A percentile compares a stretch with the other conserved stretches of the same genome.
Conservation (phyloP, 2,329 filamentous ascomycete genomes). For the Thyridium curvatum region DNA sequence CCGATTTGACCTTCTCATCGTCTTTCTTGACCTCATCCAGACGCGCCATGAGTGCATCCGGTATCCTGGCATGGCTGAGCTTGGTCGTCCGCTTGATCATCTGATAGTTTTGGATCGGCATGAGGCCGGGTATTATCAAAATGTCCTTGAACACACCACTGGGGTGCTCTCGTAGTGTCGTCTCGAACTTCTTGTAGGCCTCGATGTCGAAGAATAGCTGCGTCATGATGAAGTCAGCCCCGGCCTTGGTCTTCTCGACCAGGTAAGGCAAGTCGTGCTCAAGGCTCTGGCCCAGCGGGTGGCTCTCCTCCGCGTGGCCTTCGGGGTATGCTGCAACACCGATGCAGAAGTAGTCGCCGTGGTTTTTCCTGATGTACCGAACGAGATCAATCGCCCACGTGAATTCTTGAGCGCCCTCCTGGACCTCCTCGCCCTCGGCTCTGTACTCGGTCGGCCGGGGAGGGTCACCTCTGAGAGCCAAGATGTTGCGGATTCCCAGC, state of each 20-base stretch:
- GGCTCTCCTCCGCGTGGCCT: slow-evolving; percentile 85
- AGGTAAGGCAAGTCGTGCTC: slow-evolving; percentile 84
- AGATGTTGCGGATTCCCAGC: slow-evolving; percentile 86
- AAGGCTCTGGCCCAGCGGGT: slow-evolving; percentile 61
- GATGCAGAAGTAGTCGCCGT: slow-evolving; percentile 94
- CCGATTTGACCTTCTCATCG: slow-evolving; percentile 73
- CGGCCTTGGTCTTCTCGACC: slow-evolving; percentile 83
- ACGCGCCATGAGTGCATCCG: slow-evolving; percentile 61
- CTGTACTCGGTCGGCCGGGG: slow-evolving; percentile 85
- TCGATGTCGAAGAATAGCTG: slow-evolving; percentile 92
- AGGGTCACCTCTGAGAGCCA: slow-evolving; percentile 86
- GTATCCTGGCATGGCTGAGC: slow-evolving; percentile 82
- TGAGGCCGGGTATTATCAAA: slow-evolving; percentile 87
- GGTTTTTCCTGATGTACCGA: slow-evolving; percentile 74
- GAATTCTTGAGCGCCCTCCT: slow-evolving; percentile 75
- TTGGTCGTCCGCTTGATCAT: slow-evolving; percentile 93
- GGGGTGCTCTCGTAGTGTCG: slow-evolving; percentile 67
- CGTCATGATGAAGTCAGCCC: slow-evolving; percentile 97
- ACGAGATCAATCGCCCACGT: slow-evolving; percentile 86
- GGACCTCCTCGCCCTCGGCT: slow-evolving; percentile 37
- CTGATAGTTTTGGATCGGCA: slow-evolving; percentile 97
- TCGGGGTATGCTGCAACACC: slow-evolving; percentile 94
- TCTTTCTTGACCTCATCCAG: slow-evolving; percentile 70
- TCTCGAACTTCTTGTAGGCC: slow-evolving; percentile 77
- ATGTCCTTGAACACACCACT: slow-evolving; percentile 81